phyloP scores from a whole-genome alignment of 2,329 filamentous ascomycete genomes.

The Trichoderma sp. region DNA sequence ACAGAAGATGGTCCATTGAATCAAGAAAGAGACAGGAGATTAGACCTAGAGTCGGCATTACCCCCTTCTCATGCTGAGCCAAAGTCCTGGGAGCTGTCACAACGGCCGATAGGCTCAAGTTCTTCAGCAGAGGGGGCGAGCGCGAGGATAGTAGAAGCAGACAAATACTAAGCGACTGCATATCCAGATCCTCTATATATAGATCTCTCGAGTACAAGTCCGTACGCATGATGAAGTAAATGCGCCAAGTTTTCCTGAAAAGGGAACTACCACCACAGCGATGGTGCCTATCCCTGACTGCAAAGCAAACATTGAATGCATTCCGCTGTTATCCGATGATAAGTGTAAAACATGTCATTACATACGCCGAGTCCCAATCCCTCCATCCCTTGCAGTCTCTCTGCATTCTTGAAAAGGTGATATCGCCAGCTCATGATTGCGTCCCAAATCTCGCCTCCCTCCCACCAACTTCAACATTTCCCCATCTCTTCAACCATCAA shows the following conservation, averaged over 20 bases:
- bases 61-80: neutral
- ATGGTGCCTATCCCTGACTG: neutral
- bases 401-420: neutral
- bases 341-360: neutral
- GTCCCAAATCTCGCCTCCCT: neutral
- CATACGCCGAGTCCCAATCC: constrained; percentile 3
- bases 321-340: neutral
- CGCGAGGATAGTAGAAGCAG: neutral
- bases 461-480: neutral
- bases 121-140: neutral
- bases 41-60: neutral
- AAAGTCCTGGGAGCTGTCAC: constrained; percentile 5
- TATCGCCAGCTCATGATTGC: neutral
- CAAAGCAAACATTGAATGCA: neutral
- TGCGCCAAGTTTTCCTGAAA: neutral
- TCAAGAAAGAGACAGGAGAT: neutral
- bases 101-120: neutral
- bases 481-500: constrained; percentile 27
- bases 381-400: neutral
- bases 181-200: neutral
- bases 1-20: neutral
- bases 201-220: neutral
- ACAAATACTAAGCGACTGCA: constrained; percentile 8
- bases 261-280: neutral
- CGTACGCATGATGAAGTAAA: neutral